A percentile compares a stretch with the other conserved stretches of the same genome.
Conservation (phyloP, 345 rosid species). For the Clarkia xantiana region DNA sequence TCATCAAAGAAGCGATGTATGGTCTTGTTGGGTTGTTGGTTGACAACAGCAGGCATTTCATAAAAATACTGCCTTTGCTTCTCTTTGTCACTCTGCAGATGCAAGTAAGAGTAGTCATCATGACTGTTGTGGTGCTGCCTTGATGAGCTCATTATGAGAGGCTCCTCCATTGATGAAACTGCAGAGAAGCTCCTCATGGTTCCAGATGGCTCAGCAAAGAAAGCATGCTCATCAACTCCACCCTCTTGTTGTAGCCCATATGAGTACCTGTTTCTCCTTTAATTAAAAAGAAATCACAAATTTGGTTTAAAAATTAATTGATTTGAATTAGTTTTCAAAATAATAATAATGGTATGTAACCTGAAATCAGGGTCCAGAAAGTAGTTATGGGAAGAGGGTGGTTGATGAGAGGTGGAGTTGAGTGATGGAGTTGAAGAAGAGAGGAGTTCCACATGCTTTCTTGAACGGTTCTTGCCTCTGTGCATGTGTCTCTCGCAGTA, state of each 20-base stretch:
- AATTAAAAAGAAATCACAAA: constrained; percentile 2
- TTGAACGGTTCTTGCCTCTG: constrained; percentile 93
- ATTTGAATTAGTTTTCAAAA: no score
- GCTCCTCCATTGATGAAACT: no score
- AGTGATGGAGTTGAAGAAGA: neutral
- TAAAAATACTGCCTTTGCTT: neutral
- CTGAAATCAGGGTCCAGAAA: constrained; percentile 49
- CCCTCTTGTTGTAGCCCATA: constrained; percentile 12
- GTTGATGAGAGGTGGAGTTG: constrained; percentile 11
- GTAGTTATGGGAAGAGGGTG: constrained; percentile 7
- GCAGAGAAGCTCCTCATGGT: constrained; percentile 7
- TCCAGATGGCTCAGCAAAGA: constrained; percentile 9
- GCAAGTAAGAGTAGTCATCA: no score
- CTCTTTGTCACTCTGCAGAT: no score
- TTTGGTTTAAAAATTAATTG: no score
- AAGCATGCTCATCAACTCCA: constrained; percentile 9
- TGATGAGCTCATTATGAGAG: no score
- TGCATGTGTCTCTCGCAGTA: constrained; percentile 96
- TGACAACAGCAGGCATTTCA: constrained; percentile 10
- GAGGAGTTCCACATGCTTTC: constrained; percentile 76
- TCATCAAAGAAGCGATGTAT: constrained; percentile 84
- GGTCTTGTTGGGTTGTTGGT: constrained; percentile 40
- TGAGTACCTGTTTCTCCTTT: constrained; percentile 33
- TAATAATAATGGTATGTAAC: no score
- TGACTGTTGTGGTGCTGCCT: no score